These are phyloP conservation scores for Zymoseptoria ardabiliae DNA, from an alignment of 2,329 filamentous ascomycete genomes.

Conservation along the genomic window DNA sequence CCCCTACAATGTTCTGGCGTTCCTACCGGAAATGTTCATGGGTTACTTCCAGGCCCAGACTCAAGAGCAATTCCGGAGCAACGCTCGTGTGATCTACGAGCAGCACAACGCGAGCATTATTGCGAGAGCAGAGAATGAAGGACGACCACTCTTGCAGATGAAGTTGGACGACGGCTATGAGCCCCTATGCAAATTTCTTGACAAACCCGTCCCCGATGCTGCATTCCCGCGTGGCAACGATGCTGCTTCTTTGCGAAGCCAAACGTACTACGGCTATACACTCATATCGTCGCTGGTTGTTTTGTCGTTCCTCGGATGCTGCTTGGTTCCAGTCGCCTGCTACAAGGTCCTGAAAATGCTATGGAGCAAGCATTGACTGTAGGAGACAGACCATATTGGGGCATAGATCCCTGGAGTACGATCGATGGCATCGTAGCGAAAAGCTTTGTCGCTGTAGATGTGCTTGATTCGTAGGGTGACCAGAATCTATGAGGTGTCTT, in stretches of 20 bases:
- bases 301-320: not conserved
- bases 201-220: constrained; percentile 2
- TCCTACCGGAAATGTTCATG: not conserved
- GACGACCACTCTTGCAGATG: constrained; percentile 1
- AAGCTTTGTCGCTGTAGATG: not conserved
- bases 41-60: not conserved
- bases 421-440: not conserved
- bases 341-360: not conserved
- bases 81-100: not conserved
- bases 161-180: constrained; percentile 5
- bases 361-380: not conserved
- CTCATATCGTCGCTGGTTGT: not conserved
- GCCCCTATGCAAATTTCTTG: constrained; percentile 7
- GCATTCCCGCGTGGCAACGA: constrained; percentile 4
- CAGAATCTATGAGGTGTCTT: not conserved
- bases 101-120: not conserved
- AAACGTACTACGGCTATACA: constrained; percentile 1
- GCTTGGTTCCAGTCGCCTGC: not conserved
- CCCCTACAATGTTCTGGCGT: not conserved
- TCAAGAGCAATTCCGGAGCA: not conserved
- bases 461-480: not conserved
- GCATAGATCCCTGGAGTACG: too few relatives aligned
- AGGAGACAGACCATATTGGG: too few relatives aligned
- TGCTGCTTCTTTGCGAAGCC: constrained; percentile 3
- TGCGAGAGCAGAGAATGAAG: not conserved